phyloP scores from a whole-genome alignment of 208 protist species.

The Acanthamoeba polyphaga region DNA sequence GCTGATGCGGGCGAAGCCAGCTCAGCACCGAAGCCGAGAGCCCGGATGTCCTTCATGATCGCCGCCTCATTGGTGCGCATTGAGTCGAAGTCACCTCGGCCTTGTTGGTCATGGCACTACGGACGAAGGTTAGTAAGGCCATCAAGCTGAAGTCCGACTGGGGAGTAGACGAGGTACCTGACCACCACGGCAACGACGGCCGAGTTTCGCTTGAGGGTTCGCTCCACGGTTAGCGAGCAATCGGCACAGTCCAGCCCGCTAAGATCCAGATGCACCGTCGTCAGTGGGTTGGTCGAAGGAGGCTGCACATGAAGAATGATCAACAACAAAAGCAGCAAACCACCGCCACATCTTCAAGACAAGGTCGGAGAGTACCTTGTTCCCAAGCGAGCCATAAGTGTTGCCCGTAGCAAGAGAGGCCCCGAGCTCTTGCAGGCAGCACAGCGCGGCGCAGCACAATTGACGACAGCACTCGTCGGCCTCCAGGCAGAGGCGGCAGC shows the following conservation, averaged over 20 bases:
- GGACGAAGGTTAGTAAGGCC: background rate
- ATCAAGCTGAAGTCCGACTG: background rate
- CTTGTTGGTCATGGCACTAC: slow-evolving; percentile 38
- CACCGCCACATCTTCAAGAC: too few species aligned
- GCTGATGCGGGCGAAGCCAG: background rate
- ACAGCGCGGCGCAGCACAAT: slow-evolving; percentile 26
- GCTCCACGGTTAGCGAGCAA: slow-evolving; percentile 1
- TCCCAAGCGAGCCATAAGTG: background rate
- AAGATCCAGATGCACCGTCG: slow-evolving; percentile 8
- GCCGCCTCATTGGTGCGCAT: background rate
- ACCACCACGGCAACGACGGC: slow-evolving; percentile 34
- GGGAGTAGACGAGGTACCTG: background rate
- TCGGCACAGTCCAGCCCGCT: slow-evolving; percentile 37
- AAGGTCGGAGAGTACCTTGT: background rate
- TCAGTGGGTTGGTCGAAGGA: background rate
- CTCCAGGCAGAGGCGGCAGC: background rate
- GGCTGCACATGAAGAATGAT: background rate
- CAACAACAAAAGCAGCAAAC: background rate
- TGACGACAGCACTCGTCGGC: slow-evolving; percentile 21
- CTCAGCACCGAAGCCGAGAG: slow-evolving; percentile 48
- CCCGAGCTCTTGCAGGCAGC: background rate
- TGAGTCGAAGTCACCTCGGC: slow-evolving; percentile 24
- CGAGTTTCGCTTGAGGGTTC: slow-evolving; percentile 6
- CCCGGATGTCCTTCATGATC: slow-evolving; percentile 8
- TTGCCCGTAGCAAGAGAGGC: background rate